Conservation (phyloP, 768 basidiomycete species). For the Boletus barrowsii region DNA sequence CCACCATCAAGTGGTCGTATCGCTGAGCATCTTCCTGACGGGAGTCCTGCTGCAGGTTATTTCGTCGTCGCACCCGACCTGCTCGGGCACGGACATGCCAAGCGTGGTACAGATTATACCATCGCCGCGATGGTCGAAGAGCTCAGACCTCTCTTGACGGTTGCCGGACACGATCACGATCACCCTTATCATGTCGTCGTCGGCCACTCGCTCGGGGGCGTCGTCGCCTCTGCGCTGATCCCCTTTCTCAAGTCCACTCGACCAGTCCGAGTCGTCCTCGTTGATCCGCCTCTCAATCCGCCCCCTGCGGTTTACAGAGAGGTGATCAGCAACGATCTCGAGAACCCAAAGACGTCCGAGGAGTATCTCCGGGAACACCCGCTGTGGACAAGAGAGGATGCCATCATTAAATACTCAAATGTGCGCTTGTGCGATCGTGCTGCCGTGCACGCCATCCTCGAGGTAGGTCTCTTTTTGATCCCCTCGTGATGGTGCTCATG, state of each 20-base stretch:
- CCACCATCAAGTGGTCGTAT: too few relatives aligned
- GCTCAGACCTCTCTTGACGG: slow-evolving; percentile 8
- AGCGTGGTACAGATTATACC: slow-evolving; percentile 11
- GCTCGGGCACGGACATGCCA: slow-evolving; percentile 18
- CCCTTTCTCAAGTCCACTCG: slow-evolving; percentile 9
- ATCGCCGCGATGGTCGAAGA: slow-evolving; percentile 11
- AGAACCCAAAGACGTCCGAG: not conserved
- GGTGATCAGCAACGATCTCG: not conserved
- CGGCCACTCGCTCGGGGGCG: slow-evolving; percentile 21
- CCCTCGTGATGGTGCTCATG: not conserved
- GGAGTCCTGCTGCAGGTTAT: slow-evolving; percentile 13
- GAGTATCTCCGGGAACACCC: not conserved
- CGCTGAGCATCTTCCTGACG: not conserved
- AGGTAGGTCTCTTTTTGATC: not conserved
- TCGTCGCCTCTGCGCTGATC: slow-evolving; percentile 14
- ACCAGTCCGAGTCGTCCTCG: slow-evolving; percentile 11
- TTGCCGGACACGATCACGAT: not conserved
- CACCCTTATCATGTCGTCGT: slow-evolving; percentile 12
- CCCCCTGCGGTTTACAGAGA: not conserved
- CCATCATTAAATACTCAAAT: not conserved
- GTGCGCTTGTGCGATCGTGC: slow-evolving; percentile 5
- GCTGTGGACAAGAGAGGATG: slow-evolving; percentile 4
- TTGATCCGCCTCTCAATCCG: slow-evolving; percentile 17
- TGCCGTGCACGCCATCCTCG: slow-evolving; percentile 3
- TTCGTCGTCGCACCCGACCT: slow-evolving; percentile 22